Evolutionary conservation across 257 asterid species (phyloP), one percentile per base, ranked within the genome.

Genomic region (Nicotiana benthamiana): DNA sequence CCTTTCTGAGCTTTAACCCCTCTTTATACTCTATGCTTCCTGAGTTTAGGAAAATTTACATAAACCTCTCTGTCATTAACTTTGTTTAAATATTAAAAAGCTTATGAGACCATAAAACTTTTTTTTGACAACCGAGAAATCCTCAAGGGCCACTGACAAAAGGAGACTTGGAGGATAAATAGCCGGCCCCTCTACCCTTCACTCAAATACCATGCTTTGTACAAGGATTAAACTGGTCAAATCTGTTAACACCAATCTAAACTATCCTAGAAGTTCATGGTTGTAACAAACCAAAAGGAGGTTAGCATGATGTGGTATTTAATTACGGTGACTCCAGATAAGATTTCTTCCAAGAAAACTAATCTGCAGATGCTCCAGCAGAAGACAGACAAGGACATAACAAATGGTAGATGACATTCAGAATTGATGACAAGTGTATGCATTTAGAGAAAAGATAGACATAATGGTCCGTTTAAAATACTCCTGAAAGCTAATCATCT

Each of bases 351-450:
- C 56, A 40, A 40, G 32, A 40, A 40, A 40, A 43, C 4, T 68
- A 43, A 70, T 70, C 59, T 70, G 77, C 32, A 40, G 77, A 70
- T 70, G 77, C 36, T 70, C 77, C 57, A 40, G 32, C 56, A 40
- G 76, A 40, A 40, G 57, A 70, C 77, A 43, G 59, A 22, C 34
- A 43, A 5, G 34, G 20, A 67, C 52, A 70, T 70, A n/a, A 40
- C 12, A 70, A 70, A 62, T 5, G 68, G 10, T 62, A 27, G 68
- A 62, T 26, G n/a, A 34, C 10, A 8, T 27, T 26, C 2, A 26
- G n/a, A 62, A 62, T 24, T 22, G 32, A 60, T 22, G 66, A 60
- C 16, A 24, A 26, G 18, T 9, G 32, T 27, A 62, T 27, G 68
- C 40, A 61, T 27, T 26, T 62, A 12, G n/a, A 62, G 68, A 62